phyloP scores from a whole-genome alignment of 768 basidiomycete species.

The Lepiota brunneoincarnata region DNA sequence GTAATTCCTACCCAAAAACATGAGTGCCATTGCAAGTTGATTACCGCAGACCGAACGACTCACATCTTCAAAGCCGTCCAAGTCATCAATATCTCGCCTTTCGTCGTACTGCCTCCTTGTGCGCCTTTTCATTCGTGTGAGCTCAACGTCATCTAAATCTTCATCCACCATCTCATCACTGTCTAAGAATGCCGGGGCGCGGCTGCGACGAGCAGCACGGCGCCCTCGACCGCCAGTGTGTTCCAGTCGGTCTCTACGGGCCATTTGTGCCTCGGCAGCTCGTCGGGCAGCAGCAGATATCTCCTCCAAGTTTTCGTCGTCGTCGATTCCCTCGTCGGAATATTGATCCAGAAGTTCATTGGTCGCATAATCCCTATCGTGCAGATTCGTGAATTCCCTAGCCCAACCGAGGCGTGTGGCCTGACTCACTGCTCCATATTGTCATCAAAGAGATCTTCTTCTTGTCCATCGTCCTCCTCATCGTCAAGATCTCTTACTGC shows the following conservation, averaged over 20 bases:
- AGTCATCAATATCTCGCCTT: slow-evolving; percentile 83
- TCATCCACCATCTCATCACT: slow-evolving; percentile 82
- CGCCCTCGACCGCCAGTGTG: slow-evolving; percentile 63
- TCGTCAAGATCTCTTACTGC: slow-evolving; percentile 64
- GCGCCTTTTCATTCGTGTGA: slow-evolving; percentile 74
- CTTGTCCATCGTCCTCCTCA: slow-evolving; percentile 78
- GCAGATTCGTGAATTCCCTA: slow-evolving; percentile 12
- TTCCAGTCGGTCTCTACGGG: slow-evolving; percentile 77
- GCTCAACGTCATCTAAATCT: slow-evolving; percentile 59
- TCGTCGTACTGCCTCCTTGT: slow-evolving; percentile 94
- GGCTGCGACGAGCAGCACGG: slow-evolving; percentile 74
- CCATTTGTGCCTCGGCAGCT: slow-evolving; percentile 86
- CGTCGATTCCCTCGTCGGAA: slow-evolving; percentile 84
- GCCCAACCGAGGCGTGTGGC: slow-evolving; percentile 2
- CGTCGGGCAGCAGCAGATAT: slow-evolving; percentile 70
- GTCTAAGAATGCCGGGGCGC: slow-evolving; percentile 85
- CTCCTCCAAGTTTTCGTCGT: slow-evolving; percentile 68
- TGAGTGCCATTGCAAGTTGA: neutral
- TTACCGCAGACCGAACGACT: slow-evolving; percentile 23
- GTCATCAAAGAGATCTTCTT: slow-evolving; percentile 93
- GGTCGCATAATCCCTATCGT: slow-evolving; percentile 74
- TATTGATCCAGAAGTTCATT: slow-evolving; percentile 85
- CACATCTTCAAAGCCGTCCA: slow-evolving; percentile 87
- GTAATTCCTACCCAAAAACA: slow-evolving; percentile 68
- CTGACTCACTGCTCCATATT: slow-evolving; percentile 61